These are phyloP conservation scores for Phytophthora pisi DNA, from an alignment of 352 stramenopile genomes.

Conservation along the genomic window DNA sequence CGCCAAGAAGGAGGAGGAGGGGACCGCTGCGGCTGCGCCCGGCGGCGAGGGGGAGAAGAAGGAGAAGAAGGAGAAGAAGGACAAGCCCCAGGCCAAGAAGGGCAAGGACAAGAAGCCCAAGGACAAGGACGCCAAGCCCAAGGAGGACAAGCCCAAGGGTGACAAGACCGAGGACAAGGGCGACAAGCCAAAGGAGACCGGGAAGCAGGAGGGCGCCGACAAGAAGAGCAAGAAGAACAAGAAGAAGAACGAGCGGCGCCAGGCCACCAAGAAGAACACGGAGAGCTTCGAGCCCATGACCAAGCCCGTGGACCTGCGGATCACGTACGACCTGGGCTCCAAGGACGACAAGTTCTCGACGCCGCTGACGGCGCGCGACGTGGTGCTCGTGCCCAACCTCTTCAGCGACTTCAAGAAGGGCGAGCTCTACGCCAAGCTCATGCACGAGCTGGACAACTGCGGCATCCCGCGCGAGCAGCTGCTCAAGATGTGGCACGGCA, in stretches of 20 bases:
- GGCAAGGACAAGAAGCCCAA: slow-evolving; percentile 11
- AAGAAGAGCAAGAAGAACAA: slow-evolving; percentile 46
- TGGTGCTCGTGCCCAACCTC: slow-evolving; percentile 74
- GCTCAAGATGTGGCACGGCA: slow-evolving; percentile 87
- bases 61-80: slow-evolving; percentile 34
- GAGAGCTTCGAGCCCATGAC: slow-evolving; percentile 76
- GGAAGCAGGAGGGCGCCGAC: slow-evolving; percentile 24
- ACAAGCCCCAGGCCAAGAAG: slow-evolving; percentile 22
- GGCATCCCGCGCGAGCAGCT: slow-evolving; percentile 67
- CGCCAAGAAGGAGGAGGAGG: slow-evolving; percentile 12
- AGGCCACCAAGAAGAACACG: slow-evolving; percentile 77
- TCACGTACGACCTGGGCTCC: slow-evolving; percentile 70
- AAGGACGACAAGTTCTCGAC: slow-evolving; percentile 66
- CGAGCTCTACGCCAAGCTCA: slow-evolving; percentile 72
- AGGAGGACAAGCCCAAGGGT: slow-evolving; percentile 15
- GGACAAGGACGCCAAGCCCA: slow-evolving; percentile 11
- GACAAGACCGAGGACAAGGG: slow-evolving; percentile 2
- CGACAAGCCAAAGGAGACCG: slow-evolving; percentile 23
- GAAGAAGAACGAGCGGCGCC: slow-evolving; percentile 42
- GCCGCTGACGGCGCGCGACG: slow-evolving; percentile 59
- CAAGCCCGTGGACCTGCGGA: slow-evolving; percentile 69
- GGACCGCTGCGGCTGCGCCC: background rate
- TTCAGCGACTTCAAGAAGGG: slow-evolving; percentile 79
- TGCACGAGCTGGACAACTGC: slow-evolving; percentile 67
- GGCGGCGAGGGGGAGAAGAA: slow-evolving; percentile 28